phyloP scores from a whole-genome alignment of 2,329 filamentous ascomycete genomes.

The Onygena corvina region DNA sequence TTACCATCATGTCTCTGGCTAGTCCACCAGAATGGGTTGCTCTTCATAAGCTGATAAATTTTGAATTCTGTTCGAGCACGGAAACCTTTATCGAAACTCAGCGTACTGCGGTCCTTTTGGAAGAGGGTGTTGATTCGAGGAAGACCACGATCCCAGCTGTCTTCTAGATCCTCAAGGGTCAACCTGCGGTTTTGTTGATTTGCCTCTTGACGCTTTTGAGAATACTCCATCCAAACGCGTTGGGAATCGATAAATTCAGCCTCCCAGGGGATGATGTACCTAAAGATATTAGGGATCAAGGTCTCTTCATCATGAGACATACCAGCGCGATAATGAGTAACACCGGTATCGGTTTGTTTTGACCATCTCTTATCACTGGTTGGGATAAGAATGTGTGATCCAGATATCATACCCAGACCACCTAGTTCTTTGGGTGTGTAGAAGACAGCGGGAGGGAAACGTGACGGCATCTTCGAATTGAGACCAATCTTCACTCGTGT shows the following conservation, averaged over 20 bases:
- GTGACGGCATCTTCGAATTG: slow-evolving; percentile 98
- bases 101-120: slow-evolving; percentile 92
- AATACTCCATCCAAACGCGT: slow-evolving; percentile 97
- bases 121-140: slow-evolving; percentile 98
- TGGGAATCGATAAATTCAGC: slow-evolving; percentile 98
- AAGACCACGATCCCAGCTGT: slow-evolving; percentile 95
- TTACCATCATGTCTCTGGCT: slow-evolving; percentile 95
- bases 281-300: slow-evolving; percentile 95
- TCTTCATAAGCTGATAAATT: slow-evolving; percentile 97
- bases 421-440: slow-evolving; percentile 97
- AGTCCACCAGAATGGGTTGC: slow-evolving; percentile 99
- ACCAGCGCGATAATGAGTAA: slow-evolving; percentile 91
- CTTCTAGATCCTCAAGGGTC: slow-evolving; percentile 90
- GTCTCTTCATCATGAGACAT: slow-evolving; percentile 99
- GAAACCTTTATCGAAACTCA: slow-evolving; percentile 98
- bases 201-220: slow-evolving; percentile 90
- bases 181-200: slow-evolving; percentile 93
- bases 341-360: slow-evolving; percentile 92
- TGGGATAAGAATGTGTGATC: slow-evolving; percentile 93
- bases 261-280: slow-evolving; percentile 98
- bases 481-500: slow-evolving; percentile 96
- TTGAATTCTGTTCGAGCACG: slow-evolving; percentile 93
- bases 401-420: slow-evolving; percentile 96
- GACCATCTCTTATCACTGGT: slow-evolving; percentile 97
- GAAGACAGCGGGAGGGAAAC: slow-evolving; percentile 96